Percentiles rank a stretch among this genome's conserved stretches.
Evolutionary conservation across 306 rosid genomes (phyloP).

Genomic region (Quercus berberidifolia): DNA sequence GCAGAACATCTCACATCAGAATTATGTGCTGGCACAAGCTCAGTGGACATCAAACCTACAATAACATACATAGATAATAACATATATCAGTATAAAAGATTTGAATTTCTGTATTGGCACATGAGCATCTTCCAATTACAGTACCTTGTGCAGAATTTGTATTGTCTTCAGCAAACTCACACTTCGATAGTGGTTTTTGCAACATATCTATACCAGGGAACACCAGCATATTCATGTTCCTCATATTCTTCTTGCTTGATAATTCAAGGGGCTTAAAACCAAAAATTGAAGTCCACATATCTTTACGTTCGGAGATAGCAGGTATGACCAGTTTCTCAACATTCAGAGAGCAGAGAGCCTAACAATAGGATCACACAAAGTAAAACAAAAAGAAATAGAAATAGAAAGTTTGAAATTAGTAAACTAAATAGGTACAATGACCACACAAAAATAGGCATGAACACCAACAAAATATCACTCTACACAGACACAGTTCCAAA

Average conservation of each 20-base stretch:
- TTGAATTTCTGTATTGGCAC: constrained; percentile 4
- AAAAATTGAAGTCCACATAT: constrained; percentile 84
- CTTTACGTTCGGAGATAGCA: constrained; percentile 72
- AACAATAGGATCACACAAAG: constrained; percentile 20
- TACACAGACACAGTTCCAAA: neutral
- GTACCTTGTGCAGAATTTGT: constrained; percentile 44
- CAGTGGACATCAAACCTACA: constrained; percentile 38
- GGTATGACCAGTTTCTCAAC: constrained; percentile 87
- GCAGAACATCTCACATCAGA: constrained; percentile 21
- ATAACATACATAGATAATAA: constrained; percentile 11
- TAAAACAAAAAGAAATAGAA: neutral
- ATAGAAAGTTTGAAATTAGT: constrained; percentile 20
- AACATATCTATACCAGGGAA: constrained; percentile 82
- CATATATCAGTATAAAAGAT: constrained; percentile 10
- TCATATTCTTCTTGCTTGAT: constrained; percentile 49
- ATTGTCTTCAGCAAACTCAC: constrained; percentile 26
- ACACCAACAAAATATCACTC: neutral
- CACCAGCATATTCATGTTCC: constrained; percentile 67
- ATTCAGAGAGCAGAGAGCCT: constrained; percentile 77
- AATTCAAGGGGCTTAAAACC: constrained; percentile 72
- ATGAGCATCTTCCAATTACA: constrained; percentile 1
- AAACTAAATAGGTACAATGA: constrained; percentile 15
- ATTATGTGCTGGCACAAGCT: constrained; percentile 17
- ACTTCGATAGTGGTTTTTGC: constrained; percentile 55
- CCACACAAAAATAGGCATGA: neutral